Percentiles rank a stretch among this genome's conserved stretches.
Evolutionary conservation across 257 asterid species (phyloP).

Genomic region (Fraxinus quadrangulata): DNA sequence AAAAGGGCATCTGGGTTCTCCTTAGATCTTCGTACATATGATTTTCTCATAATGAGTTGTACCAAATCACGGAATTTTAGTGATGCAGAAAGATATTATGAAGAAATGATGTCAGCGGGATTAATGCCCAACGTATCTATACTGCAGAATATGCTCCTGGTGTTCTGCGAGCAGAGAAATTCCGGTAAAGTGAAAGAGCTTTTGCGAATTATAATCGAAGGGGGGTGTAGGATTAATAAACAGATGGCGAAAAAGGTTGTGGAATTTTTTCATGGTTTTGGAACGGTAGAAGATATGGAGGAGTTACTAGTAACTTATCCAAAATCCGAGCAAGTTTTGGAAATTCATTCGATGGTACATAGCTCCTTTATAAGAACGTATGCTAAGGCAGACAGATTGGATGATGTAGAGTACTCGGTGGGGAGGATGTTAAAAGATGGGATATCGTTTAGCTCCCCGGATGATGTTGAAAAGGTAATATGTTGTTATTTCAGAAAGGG

Average conservation of each 20-base stretch:
- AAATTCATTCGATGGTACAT: constrained; percentile 38
- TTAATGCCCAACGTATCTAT: constrained; percentile 30
- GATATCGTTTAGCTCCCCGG: constrained; percentile 35
- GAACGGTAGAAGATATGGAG: constrained; percentile 43
- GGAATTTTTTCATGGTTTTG: constrained; percentile 30
- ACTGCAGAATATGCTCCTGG: constrained; percentile 34
- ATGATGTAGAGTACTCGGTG: constrained; percentile 51
- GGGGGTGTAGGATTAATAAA: constrained; percentile 21
- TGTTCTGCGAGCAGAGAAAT: constrained; percentile 35
- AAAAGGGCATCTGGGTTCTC: constrained; percentile 38
- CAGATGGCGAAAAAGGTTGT: constrained; percentile 25
- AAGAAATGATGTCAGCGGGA: constrained; percentile 44
- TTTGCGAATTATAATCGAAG: constrained; percentile 23
- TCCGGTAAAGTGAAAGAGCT: constrained; percentile 27
- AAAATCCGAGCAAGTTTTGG: constrained; percentile 31
- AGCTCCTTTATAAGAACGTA: constrained; percentile 36
- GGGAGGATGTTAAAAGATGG: constrained; percentile 44
- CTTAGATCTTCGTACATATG: constrained; percentile 38
- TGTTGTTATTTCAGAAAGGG: constrained; percentile 48
- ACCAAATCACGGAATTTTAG: constrained; percentile 34
- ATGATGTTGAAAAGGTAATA: constrained; percentile 55
- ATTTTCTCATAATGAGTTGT: constrained; percentile 41
- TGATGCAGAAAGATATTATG: constrained; percentile 43
- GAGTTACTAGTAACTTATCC: constrained; percentile 33
- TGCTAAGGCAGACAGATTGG: constrained; percentile 42